Conservation (phyloP, 2,329 filamentous ascomycete species). For the Huntiella savannae region DNA sequence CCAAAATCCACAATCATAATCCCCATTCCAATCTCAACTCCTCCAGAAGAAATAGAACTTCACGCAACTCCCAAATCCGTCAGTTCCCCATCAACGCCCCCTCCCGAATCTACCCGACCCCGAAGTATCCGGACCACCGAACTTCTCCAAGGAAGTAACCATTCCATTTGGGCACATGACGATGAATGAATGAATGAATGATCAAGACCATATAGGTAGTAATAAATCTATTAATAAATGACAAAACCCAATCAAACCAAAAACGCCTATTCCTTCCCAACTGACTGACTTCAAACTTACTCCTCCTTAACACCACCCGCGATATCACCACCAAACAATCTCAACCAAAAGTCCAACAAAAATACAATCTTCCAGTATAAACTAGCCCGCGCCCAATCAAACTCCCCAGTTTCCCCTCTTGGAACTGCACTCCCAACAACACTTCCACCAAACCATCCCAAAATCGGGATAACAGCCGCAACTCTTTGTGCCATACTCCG, state of each 20-base stretch:
- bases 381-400: constrained; percentile 54
- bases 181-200: not conserved
- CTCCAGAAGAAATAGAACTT: too few relatives aligned
- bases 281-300: constrained; percentile 15
- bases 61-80: too few relatives aligned
- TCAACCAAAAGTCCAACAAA: constrained; percentile 39
- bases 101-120: too few relatives aligned
- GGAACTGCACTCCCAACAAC: constrained; percentile 64
- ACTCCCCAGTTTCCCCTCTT: constrained; percentile 50
- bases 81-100: too few relatives aligned
- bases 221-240: not conserved
- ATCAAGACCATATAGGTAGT: not conserved
- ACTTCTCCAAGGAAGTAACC: not conserved
- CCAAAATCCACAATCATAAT: too few relatives aligned
- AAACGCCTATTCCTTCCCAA: not conserved
- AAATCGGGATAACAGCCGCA: constrained; percentile 45
- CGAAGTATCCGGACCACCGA: not conserved
- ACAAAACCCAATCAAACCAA: not conserved
- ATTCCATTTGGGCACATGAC: constrained; percentile 1
- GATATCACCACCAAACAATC: constrained; percentile 40
- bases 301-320: constrained; percentile 39
- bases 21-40: too few relatives aligned
- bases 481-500: constrained; percentile 45
- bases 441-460: constrained; percentile 51
- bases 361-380: constrained; percentile 50